Base-by-base conservation (phyloP, 176 grass and related monocot genomes). In the Metroxylon sagu region DNA sequence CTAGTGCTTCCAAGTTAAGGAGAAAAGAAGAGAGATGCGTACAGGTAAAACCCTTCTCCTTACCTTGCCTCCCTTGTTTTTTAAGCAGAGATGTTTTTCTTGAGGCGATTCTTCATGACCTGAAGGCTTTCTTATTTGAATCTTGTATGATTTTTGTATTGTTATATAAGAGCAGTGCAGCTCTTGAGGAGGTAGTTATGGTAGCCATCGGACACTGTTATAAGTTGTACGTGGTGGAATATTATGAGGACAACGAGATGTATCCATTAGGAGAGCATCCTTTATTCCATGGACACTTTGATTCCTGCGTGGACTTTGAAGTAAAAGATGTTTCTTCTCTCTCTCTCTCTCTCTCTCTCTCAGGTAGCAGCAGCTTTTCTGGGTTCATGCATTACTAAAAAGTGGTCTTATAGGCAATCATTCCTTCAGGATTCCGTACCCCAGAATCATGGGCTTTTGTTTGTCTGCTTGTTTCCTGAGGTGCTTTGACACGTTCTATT, bases 271-370 rank as follows among this genome's bases (percentile, higher is more conserved):
- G 53, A 25, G 23, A 23, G 53, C 53, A 56, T 56, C 6, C 12
- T 56, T 56, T 56, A 56, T 56, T 56, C 53, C 53, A 56, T 2
- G 23, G 53, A 56, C 53, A 56, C 53, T 25, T 18, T 56, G 8
- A 56, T 56, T 3, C n/a, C 6, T 56, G 53, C 53, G 6, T 56
- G 53, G 53, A 56, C 53, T 56, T 14, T 43, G 23, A 12, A 56
- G 3, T 23, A 10, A 25, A 7, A 56, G 19, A 56, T 19, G 53
- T 18, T 19, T 5, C 18, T 21, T 3, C 17, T 18, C 6, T 6
- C 18, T 19, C 6, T n/a, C 17, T n/a, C 18, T 56, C 53, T 56
- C 53, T 56, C 53, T 25, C 53, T 56, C 53, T 56, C 53, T 56
- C 53, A n/a, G 6, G 3, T 56, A 56, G 53, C 10, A 10, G 19